These are phyloP conservation scores for Hymenoscyphus occultus DNA, from an alignment of 2,329 filamentous ascomycete species.

Conservation along the genomic window DNA sequence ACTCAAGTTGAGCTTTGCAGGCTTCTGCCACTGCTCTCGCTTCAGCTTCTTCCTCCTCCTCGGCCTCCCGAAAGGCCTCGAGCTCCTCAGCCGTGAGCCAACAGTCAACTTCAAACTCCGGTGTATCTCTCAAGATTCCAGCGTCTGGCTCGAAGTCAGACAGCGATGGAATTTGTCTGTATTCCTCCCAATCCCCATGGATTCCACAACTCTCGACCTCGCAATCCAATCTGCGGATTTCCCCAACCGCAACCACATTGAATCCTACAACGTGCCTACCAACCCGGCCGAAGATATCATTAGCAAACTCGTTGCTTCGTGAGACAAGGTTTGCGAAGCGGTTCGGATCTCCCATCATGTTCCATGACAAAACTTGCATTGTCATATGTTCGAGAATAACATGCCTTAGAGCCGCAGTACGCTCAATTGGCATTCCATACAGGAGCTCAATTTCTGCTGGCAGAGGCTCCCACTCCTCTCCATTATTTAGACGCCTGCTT, in stretches of 20 bases:
- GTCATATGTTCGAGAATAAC: neutral
- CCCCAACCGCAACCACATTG: neutral
- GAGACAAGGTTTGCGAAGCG: neutral
- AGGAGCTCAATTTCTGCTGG: neutral
- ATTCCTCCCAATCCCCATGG: neutral
- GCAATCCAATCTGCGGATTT: neutral
- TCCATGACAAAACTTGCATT: neutral
- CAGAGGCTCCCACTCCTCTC: neutral
- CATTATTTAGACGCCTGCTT: neutral
- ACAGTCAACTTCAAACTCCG: neutral
- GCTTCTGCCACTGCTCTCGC: neutral
- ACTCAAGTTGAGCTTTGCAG: neutral
- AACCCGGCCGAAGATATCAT: neutral
- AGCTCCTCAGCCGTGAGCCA: neutral
- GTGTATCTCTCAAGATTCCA: neutral
- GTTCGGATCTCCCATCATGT: neutral
- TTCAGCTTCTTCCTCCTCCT: neutral
- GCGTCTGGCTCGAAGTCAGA: neutral
- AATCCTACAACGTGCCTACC: neutral
- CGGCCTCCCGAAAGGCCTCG: neutral
- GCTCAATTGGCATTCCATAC: neutral
- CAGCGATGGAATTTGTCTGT: neutral
- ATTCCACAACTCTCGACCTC: slow-evolving; percentile 2
- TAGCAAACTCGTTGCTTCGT: neutral
- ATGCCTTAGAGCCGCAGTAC: neutral